Evolutionary conservation across 805 yeast genomes (phyloP), one percentile per base, ranked within the genome.

Genomic region (Trichomonascus vanleenenianus): DNA sequence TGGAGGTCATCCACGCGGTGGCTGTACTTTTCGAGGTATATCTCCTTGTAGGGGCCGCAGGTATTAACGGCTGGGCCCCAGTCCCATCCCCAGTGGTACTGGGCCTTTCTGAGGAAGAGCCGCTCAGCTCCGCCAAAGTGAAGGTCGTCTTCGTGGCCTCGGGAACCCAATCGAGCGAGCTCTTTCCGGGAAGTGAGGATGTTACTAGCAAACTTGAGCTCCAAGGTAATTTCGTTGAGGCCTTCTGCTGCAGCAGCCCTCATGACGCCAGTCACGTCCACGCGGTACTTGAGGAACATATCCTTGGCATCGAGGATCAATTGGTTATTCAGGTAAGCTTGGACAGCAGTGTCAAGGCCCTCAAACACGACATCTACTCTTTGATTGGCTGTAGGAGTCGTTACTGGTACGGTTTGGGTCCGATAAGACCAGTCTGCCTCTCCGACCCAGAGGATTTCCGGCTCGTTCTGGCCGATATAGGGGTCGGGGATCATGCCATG

Each of bases 51-150:
- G 1, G 72, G 72, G 4, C 77, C 77, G 54, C 73, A 67, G 2
- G 73, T 64, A 51, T 70, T 56, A 40, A 69, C 53, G 1, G 58
- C 47, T 3, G 74, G 60, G 11, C 78, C 79, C 79, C 79, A 75
- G 55, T 75, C 79, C 79, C 79, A 75, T 2, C 79, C 79, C 53
- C 65, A 75, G 49, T 72, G 75, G 53, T 73, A 73, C 50, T 73
- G 79, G 1, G 78, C 76, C 50, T 74, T 74, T 50, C 79, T 60
- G 7, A 69, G 66, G 45, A 68, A 67, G 47, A 68, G 54, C 27
- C 79, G 59, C 34, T 64, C 56, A 6, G 68, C 47, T 14, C 71
- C 76, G 3, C 76, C 78, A 50, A 70, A 66, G n/a, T 37, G 31
- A 11, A 43, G 16, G 11, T 14, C 20, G 3, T 16, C 18, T 6